Evolutionary conservation across 2,329 filamentous ascomycete species (phyloP).

Genomic region (Colletotrichum echinochloae): DNA sequence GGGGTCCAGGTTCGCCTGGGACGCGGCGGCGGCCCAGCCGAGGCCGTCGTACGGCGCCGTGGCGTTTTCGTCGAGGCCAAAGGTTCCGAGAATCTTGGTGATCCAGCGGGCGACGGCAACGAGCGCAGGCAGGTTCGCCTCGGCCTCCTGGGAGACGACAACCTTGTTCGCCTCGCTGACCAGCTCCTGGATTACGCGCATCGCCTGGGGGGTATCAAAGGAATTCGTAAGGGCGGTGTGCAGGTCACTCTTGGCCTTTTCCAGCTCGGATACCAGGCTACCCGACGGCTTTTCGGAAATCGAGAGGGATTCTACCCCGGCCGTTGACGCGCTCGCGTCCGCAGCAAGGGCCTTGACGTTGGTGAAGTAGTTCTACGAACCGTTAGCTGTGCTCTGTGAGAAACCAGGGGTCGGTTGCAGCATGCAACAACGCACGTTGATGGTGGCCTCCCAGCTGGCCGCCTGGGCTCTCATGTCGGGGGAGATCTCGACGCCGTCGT

Average conservation of each 20-base stretch:
- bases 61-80: constrained; percentile 80
- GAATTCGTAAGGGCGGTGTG: constrained; percentile 79
- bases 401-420: constrained; percentile 20
- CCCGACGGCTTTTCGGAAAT: constrained; percentile 50
- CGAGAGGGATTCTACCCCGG: constrained; percentile 53
- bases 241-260: constrained; percentile 67
- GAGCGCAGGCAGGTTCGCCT: constrained; percentile 59
- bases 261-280: constrained; percentile 54
- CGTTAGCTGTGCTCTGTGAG: constrained; percentile 30
- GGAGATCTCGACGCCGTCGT: constrained; percentile 91
- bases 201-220: constrained; percentile 85
- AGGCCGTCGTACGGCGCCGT: constrained; percentile 65
- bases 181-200: constrained; percentile 82
- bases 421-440: constrained; percentile 76
- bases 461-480: constrained; percentile 82
- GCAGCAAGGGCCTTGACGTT: constrained; percentile 66
- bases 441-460: constrained; percentile 81
- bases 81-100: constrained; percentile 84
- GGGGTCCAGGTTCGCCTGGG: constrained; percentile 56
- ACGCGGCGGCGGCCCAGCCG: constrained; percentile 62
- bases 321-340: constrained; percentile 54
- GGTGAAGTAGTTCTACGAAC: constrained; percentile 66
- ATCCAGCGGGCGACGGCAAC: constrained; percentile 79
- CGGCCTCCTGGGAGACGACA: constrained; percentile 51
- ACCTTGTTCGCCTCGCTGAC: constrained; percentile 81